A percentile compares a stretch with the other conserved stretches of the same genome.
Evolutionary conservation across 768 basidiomycete species (phyloP).

Genomic region (Holtermanniella nyarrowii): DNA sequence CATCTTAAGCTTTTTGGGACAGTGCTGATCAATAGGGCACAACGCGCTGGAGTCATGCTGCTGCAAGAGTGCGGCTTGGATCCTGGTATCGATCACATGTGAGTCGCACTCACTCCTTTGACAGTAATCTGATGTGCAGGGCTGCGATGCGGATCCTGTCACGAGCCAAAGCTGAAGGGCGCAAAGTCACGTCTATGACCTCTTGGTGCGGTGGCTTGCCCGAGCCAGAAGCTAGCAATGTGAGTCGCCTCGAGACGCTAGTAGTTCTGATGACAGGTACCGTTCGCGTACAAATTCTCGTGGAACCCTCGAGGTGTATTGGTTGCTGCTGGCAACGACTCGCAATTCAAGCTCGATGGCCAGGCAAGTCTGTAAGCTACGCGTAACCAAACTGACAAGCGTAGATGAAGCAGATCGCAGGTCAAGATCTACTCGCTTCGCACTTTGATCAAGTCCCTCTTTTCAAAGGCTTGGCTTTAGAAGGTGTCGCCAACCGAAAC

Average conservation of each 20-base stretch:
- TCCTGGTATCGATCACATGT: constrained; percentile 33
- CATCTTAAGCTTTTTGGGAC: not conserved
- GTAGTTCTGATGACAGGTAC: constrained; percentile 45
- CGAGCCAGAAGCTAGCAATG: constrained; percentile 52
- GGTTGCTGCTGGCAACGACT: constrained; percentile 63
- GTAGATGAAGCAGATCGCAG: constrained; percentile 49
- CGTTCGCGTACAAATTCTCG: constrained; percentile 83
- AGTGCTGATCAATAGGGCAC: constrained; percentile 46
- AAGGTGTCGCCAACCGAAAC: constrained; percentile 79
- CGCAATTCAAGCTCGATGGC: constrained; percentile 53
- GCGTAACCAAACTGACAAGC: not conserved
- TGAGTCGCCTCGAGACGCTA: constrained; percentile 11
- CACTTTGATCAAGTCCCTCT: constrained; percentile 62
- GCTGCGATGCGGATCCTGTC: constrained; percentile 65
- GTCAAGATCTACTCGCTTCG: constrained; percentile 49
- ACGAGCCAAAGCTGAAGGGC: constrained; percentile 48
- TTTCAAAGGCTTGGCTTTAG: constrained; percentile 54
- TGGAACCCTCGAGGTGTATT: constrained; percentile 87
- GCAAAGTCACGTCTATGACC: constrained; percentile 59
- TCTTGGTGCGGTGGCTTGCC: constrained; percentile 93
- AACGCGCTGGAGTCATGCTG: constrained; percentile 55
- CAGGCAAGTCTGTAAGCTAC: constrained; percentile 44
- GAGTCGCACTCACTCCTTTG: not conserved
- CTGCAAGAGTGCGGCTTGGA: constrained; percentile 65
- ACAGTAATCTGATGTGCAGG: constrained; percentile 40